These are phyloP conservation scores for Pythium apleroticum DNA, from an alignment of 352 stramenopile species.

Conservation along the genomic window DNA sequence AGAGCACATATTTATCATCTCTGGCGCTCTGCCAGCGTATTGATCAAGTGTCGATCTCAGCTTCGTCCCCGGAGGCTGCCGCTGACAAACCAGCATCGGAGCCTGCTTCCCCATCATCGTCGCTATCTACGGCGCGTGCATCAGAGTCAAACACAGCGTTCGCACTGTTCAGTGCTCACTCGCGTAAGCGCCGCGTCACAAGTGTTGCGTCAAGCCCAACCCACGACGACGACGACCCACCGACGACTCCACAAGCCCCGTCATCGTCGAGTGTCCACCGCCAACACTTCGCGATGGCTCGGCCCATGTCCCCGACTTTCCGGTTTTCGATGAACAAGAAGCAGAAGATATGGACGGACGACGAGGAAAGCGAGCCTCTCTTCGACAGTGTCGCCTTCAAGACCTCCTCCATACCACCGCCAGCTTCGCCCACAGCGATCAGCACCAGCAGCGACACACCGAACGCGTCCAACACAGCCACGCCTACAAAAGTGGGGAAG, in stretches of 20 bases:
- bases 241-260: not conserved
- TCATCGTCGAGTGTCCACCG: conserved; percentile 11
- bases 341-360: conserved; percentile 27
- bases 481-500: conserved; percentile 26
- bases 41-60: conserved; percentile 75
- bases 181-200: conserved; percentile 20
- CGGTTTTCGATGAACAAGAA: conserved; percentile 29
- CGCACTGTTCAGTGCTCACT: conserved; percentile 26
- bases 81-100: not conserved
- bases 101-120: not conserved
- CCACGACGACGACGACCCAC: not conserved
- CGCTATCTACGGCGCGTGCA: conserved; percentile 10
- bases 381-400: conserved; percentile 20
- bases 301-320: conserved; percentile 28
- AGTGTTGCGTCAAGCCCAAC: conserved; percentile 7
- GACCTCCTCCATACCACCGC: conserved; percentile 15
- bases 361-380: conserved; percentile 22
- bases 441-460: conserved; percentile 6
- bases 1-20: conserved; percentile 36
- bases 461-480: conserved; percentile 13
- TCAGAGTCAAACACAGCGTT: conserved; percentile 14
- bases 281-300: conserved; percentile 16
- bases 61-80: conserved; percentile 12
- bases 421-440: conserved; percentile 21
- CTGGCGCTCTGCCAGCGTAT: conserved; percentile 77